These are phyloP conservation scores for Aureobasidium mangrovei DNA, from an alignment of 2,329 filamentous ascomycete species.

Conservation along the genomic window DNA sequence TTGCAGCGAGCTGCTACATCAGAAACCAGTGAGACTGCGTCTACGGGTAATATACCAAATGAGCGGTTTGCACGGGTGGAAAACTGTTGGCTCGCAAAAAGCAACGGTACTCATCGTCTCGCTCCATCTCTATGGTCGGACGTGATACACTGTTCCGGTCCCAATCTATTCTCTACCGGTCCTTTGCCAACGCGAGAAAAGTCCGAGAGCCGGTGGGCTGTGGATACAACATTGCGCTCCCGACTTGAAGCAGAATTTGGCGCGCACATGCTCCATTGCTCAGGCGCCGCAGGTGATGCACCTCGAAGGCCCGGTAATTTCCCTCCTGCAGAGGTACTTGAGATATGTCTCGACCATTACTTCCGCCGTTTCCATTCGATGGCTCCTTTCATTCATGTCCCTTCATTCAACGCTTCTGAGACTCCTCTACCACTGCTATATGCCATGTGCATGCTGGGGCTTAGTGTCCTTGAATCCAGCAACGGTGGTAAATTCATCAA, in stretches of 20 bases:
- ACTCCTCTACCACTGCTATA: conserved; percentile 40
- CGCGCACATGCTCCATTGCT: conserved; percentile 17
- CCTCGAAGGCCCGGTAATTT: conserved; percentile 23
- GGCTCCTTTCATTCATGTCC: conserved; percentile 45
- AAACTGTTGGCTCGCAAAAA: conserved; percentile 30
- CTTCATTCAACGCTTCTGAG: conserved; percentile 44
- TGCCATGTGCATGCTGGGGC: conserved; percentile 45
- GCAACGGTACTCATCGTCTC: conserved; percentile 25
- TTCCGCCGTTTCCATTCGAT: conserved; percentile 46
- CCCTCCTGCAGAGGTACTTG: conserved; percentile 44
- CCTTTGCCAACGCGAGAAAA: conserved; percentile 24
- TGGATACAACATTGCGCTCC: conserved; percentile 32
- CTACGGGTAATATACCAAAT: conserved; percentile 28
- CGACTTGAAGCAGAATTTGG: conserved; percentile 29
- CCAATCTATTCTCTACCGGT: conserved; percentile 28
- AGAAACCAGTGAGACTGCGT: conserved; percentile 26
- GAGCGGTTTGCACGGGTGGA: conserved; percentile 32
- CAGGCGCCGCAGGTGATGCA: conserved; percentile 21
- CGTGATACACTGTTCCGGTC: conserved; percentile 24
- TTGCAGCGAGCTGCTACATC: not conserved
- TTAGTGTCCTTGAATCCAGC: conserved; percentile 44
- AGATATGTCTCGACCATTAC: conserved; percentile 46
- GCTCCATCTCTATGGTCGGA: conserved; percentile 30
- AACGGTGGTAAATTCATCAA: conserved; percentile 43
- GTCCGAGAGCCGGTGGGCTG: conserved; percentile 29